Base-by-base conservation (phyloP, 257 asterid genomes). In the Capsicum rhomboideum region DNA sequence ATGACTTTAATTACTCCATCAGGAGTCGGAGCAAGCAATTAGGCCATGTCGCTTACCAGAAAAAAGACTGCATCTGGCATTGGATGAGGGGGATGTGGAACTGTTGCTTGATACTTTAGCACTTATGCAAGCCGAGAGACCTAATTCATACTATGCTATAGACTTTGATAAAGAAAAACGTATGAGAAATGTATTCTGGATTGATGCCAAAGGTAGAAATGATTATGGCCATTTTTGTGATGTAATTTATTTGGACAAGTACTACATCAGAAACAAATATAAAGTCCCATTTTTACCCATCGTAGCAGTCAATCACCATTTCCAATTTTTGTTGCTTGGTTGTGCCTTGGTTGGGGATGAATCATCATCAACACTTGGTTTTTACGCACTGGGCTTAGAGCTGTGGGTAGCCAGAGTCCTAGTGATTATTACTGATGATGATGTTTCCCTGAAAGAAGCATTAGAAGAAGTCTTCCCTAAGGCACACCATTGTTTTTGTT, bases 361-460 rank as follows among this genome's bases (percentile, higher is more conserved):
- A 56, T 84, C 85, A 0, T 66, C 52, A 59, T 84, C 88, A 17
- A 82, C 89, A 64, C 66, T 50, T 91, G 94, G 92, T 82, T 90
- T 72, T 79, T 91, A 89, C 86, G 80, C 78, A 86, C 91, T n/a
- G 89, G 93, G 94, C 90, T 91, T 78, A 86, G 89, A 86, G 89
- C 92, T 78, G 87, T 91, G 78, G 42, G 83, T 69, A 88, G 89
- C 14, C 77, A 18, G 61, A 56, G 72, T 85, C 91, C 92, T 42
- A 88, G 89, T 84, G 42, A 82, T 91, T 68, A 89, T 90, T 53
- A 87, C 90, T 18, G 87, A 87, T 82, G 83, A 87, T 18, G 82
- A 85, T 17, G 85, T 50, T 64, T 83, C 86, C 17, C 50, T 87
- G 42, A 29, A 44, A 46, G 88, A 84, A 82, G 91, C 89, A 50